Conservation (phyloP, 495 filamentous ascomycete genomes). For the Penicillium atrosanguineum region DNA sequence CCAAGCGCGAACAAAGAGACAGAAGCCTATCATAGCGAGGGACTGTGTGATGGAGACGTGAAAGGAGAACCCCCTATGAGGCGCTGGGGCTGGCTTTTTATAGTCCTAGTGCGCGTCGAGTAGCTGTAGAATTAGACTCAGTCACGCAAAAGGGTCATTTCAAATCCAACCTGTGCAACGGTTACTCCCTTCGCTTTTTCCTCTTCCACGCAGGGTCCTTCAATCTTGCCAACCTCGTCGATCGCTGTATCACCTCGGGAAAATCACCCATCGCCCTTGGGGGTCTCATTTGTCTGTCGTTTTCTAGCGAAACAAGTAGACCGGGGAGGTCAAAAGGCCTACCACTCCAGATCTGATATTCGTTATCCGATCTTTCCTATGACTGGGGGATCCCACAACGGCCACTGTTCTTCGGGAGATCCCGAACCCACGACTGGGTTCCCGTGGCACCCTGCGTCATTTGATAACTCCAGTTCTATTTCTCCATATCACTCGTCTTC, state of each 20-base stretch:
- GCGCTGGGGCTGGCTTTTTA: not conserved
- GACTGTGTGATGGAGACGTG: slow-evolving; percentile 17
- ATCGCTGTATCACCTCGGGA: slow-evolving; percentile 28
- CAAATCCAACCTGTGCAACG: slow-evolving; percentile 21
- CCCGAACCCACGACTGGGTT: slow-evolving; percentile 2
- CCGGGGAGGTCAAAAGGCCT: slow-evolving; percentile 17
- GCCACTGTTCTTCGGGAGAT: slow-evolving; percentile 1
- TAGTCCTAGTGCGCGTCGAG: not conserved
- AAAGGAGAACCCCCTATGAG: slow-evolving; percentile 3
- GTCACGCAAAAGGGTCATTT: not conserved
- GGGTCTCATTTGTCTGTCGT: slow-evolving; percentile 12
- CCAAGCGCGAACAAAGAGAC: not conserved
- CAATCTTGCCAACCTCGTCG: slow-evolving; percentile 17
- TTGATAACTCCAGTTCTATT: not conserved
- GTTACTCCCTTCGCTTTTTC: slow-evolving; percentile 10
- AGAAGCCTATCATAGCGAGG: slow-evolving; percentile 16
- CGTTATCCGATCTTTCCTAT: slow-evolving; percentile 6
- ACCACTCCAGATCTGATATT: slow-evolving; percentile 13
- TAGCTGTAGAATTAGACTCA: not conserved
- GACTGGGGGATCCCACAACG: not conserved
- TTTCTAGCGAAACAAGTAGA: not conserved
- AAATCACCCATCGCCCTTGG: slow-evolving; percentile 14
- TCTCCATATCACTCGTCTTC: not conserved
- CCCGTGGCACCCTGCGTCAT: not conserved
- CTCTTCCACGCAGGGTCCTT: slow-evolving; percentile 22